Base-by-base conservation (phyloP, 768 basidiomycete genomes). In the Macrocybe gigantea region DNA sequence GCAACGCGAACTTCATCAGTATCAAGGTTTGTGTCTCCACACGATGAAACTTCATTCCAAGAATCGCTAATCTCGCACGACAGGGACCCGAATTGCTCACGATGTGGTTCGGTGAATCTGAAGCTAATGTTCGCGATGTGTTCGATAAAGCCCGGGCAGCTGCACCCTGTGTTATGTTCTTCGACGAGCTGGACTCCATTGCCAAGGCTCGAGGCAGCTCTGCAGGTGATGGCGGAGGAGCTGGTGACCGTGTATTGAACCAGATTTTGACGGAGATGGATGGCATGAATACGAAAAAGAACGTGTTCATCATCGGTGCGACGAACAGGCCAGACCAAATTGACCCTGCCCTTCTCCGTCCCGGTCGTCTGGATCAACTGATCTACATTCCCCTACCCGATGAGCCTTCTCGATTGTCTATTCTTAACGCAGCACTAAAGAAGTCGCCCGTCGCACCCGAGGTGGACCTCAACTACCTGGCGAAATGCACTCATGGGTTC, bases 51-150 rank as follows among this genome's bases (percentile, higher is more conserved):
- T 22, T 22, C 22, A 22, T 22, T 22, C 4, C 22, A 22, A 22
- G 22, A 41, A 15, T 54, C 62, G 29, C 64, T 57, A 7, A 32
- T 42, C 38, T 32, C 41, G 12, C 45, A 50, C 10, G 56, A 22
- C 22, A 87, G 82, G 95, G 96, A 55, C 95, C 95, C 53, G 96
- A 97, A 70, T 77, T 97, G 38, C 83, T 98, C 38, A 99, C 94
- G 5, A 98, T 98, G 95, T 99, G 96, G 93, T 98, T 99, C 70
- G 96, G 96, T 83, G 96, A 99, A 78, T 98, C 95, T 5, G 96
- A 99, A 73, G 96, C 95, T 55, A 99, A 99, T 61, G 96, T 99
- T 52, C 92, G 96, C 58, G 95, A 98, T 58, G 93, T 98, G 54
- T 99, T 99, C 69, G 96, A 99, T 80, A 98, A 98, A 72, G 96